These are phyloP conservation scores for Saccharomycopsis sp. DNA, from an alignment of 805 yeast species.

Conservation along the genomic window DNA sequence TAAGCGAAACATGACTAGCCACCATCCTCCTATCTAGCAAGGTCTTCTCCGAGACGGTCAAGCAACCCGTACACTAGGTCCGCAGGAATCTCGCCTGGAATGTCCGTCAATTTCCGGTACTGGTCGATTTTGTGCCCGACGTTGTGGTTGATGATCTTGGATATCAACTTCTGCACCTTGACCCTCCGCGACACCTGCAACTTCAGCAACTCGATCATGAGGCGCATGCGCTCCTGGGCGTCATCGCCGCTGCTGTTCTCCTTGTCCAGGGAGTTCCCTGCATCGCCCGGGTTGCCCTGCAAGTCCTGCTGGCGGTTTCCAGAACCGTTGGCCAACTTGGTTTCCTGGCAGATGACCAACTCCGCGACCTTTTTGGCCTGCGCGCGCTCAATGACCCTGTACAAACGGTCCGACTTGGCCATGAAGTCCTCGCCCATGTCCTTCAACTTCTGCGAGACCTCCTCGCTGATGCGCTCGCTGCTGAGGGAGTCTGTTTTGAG, in stretches of 20 bases:
- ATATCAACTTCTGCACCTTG: constrained; percentile 43
- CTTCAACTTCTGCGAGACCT: constrained; percentile 22
- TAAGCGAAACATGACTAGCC: too few species aligned
- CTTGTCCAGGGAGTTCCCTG: constrained; percentile 1
- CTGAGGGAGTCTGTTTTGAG: constrained; percentile 23
- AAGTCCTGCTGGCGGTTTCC: background rate
- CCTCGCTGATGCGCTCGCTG: constrained; percentile 20
- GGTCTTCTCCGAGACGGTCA: constrained; percentile 60
- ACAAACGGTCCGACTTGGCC: constrained; percentile 10
- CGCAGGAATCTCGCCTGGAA: constrained; percentile 67
- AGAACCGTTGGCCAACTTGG: background rate
- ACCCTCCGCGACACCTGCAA: constrained; percentile 46
- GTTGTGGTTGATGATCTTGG: constrained; percentile 39
- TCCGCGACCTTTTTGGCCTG: constrained; percentile 33
- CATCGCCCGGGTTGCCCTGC: background rate
- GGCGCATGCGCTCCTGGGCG: constrained; percentile 24
- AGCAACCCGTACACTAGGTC: constrained; percentile 77
- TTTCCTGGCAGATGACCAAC: constrained; percentile 28
- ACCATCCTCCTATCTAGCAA: constrained; percentile 4
- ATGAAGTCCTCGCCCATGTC: constrained; percentile 15
- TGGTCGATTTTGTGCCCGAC: constrained; percentile 60
- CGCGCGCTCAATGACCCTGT: constrained; percentile 24
- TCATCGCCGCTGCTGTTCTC: constrained; percentile 14
- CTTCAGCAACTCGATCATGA: constrained; percentile 39
- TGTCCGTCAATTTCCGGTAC: constrained; percentile 69